Evolutionary conservation across 768 basidiomycete genomes (phyloP).

Genomic region (Macrolepiota fuliginosa): DNA sequence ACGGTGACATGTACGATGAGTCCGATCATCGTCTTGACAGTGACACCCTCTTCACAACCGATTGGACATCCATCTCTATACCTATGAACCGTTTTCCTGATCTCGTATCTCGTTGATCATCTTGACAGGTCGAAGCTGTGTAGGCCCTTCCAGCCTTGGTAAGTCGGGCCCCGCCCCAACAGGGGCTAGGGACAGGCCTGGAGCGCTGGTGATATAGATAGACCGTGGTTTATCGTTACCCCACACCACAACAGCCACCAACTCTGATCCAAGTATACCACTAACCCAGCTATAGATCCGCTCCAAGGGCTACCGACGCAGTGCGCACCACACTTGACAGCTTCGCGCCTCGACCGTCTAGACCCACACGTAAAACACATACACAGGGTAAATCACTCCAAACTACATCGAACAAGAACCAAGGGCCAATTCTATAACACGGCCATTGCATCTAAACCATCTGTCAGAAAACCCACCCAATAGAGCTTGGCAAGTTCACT

Average conservation of each 20-base stretch:
- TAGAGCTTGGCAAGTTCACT: no score
- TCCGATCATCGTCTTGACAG: no score
- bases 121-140: no score
- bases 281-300: not conserved
- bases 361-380: not conserved
- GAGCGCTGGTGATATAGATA: not conserved
- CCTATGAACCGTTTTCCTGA: not conserved
- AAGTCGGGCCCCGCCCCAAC: no score
- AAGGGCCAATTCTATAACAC: no score
- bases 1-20: no score
- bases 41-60: not conserved
- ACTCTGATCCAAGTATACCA: not conserved
- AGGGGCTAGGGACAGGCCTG: not conserved
- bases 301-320: not conserved
- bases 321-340: not conserved
- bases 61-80: not conserved
- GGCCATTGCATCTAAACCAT: no score
- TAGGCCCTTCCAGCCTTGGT: no score
- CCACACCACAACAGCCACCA: not conserved
- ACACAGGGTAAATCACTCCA: not conserved
- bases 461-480: no score
- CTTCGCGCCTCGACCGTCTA: not conserved
- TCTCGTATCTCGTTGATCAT: no score
- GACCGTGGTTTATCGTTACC: not conserved
- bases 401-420: not conserved